Base-by-base conservation (phyloP, 129 eudicot species). In the Pulicaria dysenterica region DNA sequence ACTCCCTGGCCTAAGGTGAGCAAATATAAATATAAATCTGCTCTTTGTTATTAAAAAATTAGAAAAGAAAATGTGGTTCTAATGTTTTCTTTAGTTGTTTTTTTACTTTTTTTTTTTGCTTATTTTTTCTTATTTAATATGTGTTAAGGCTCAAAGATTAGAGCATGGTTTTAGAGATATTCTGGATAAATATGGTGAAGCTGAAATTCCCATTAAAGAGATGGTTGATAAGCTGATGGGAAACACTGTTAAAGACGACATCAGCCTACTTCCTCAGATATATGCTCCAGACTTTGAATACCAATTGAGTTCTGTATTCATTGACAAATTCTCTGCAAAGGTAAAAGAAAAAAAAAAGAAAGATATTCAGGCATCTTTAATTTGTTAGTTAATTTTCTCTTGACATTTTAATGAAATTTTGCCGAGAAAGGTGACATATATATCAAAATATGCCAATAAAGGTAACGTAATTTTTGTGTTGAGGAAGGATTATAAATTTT, bases 1-100 rank as follows among this genome's bases (percentile, higher is more conserved):
- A 66, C 87, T n/a, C 90, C 95, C 12, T 92, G 96, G 95, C 95
- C 96, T 17, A 92, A 92, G 89, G 96, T 89, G 38, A 71, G 72
- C 8, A 58, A 50, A n/a, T 50, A 64, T 50, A 5, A 15, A 7
- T 14, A 5, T 15, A 12, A 24, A 65, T 65, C 1, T 45, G 42
- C 31, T 37, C 11, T 14, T 16, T 69, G 31, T 38, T 5, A n/a
- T 43, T 12, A 46, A 48, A 31, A 67, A n/a, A 24, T 0, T 0
- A 24, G 31, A 24, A 24, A 24, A 24, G 31, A 24, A 24, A 24
- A 24, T 2, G 31, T 1, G 4, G 6, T 37, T 37, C 54, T 54
- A 16, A 9, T n/a, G 43, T 19, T 50, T 36, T 45, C 19, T 17
- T 16, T 46, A 4, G 4, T 41, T 34, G 7, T n/a, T n/a, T n/a